Base-by-base conservation (phyloP, 768 basidiomycete genomes). In the Serendipita indica region DNA sequence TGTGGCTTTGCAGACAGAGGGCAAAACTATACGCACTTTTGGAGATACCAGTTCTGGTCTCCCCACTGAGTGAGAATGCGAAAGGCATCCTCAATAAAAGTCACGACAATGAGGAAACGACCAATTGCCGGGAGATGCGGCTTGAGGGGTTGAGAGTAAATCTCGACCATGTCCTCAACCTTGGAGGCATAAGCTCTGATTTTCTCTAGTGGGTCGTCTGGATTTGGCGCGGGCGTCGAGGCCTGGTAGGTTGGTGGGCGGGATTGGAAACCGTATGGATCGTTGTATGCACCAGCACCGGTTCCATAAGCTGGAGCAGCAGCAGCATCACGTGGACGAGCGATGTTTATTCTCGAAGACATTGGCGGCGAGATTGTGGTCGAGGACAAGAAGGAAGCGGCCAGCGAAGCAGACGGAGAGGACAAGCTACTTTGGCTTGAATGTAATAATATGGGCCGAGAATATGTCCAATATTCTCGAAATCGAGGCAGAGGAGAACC, bases 31-130 rank as follows among this genome's bases (percentile, higher is more conserved):
- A 74, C 89, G 66, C 63, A 96, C 94, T 82, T 84, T 70, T 97
- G 89, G 66, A 99, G 76, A 71, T 97, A 99, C 90, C 94, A 99
- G 58, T 96, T 80, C 72, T 99, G 96, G 74, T 99, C 96, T 49
- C 80, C 69, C 91, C 92, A 98, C 70, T 98, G 94, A 2, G 91
- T 89, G 61, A 89, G 58, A 67, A 98, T 98, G 63, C 96, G 76
- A 66, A 94, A 71, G 6, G 96, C 89, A 68, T 99, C 96, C 76
- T 99, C 96, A 70, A 93, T 75, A 74, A 99, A 99, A 7, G 96
- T 99, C 39, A 96, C 91, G 57, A 99, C 90, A 70, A 98, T 98
- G 60, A 99, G 72, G 73, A 97, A 98, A 65, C 96, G 81, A 60
- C 92, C 94, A 70, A 97, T 83, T 58, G 89, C 84, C 39, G 96